Evolutionary conservation across 2,329 filamentous ascomycete species (phyloP).

Genomic region (Aspergillus neoniger): DNA sequence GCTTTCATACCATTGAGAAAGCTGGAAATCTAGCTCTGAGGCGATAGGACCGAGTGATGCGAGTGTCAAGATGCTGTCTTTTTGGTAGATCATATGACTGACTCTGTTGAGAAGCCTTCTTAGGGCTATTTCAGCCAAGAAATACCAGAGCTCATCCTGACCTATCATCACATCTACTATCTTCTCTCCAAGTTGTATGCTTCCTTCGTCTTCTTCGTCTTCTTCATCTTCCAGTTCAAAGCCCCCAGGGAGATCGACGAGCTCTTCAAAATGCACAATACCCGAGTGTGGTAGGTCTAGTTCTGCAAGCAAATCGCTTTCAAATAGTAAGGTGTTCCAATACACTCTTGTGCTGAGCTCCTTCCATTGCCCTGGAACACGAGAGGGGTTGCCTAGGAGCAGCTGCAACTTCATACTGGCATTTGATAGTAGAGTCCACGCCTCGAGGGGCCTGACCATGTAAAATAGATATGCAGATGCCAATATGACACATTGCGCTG

Average conservation of each 20-base stretch:
- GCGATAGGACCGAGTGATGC: constrained; percentile 75
- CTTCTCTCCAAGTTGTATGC: constrained; percentile 4
- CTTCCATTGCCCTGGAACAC: constrained; percentile 68
- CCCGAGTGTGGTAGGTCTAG: constrained; percentile 80
- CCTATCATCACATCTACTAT: constrained; percentile 58
- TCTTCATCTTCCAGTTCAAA: constrained; percentile 68
- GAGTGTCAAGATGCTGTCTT: constrained; percentile 70
- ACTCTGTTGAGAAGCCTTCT: constrained; percentile 75
- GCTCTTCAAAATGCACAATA: constrained; percentile 79
- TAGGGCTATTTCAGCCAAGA: constrained; percentile 78
- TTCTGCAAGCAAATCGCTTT: constrained; percentile 77
- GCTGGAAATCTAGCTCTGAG: constrained; percentile 76
- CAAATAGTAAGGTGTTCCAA: constrained; percentile 80
- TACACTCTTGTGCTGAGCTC: constrained; percentile 77
- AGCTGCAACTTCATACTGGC: constrained; percentile 81
- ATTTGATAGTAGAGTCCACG: constrained; percentile 77
- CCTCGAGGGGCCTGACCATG: constrained; percentile 76
- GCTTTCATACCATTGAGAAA: constrained; percentile 82
- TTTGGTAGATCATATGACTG: constrained; percentile 77
- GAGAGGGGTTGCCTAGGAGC: constrained; percentile 70
- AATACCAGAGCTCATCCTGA: constrained; percentile 82
- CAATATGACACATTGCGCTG: constrained; percentile 77
- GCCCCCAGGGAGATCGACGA: constrained; percentile 73
- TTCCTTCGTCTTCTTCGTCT: not conserved
- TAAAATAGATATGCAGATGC: constrained; percentile 83